Conservation (phyloP, 768 basidiomycete genomes). For the Filobasidium wieringae region DNA sequence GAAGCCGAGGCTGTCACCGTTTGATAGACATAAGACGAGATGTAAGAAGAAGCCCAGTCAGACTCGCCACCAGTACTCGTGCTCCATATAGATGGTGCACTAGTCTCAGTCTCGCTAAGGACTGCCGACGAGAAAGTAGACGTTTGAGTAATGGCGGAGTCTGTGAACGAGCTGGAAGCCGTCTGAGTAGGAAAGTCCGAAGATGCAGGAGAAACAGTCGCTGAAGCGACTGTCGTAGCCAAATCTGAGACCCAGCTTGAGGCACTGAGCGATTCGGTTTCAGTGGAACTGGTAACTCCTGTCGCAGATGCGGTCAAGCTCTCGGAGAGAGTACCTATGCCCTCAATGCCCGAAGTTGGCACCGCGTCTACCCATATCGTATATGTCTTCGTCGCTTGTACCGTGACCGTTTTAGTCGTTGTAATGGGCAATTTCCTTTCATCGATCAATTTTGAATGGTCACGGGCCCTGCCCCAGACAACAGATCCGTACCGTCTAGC, state of each 20-base stretch:
- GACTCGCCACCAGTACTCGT: no score
- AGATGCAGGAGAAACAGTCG: not conserved
- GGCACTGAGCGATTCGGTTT: not conserved
- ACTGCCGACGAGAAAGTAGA: not conserved
- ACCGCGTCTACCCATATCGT: slow-evolving; percentile 24
- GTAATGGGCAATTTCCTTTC: slow-evolving; percentile 28
- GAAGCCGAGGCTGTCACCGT: no score
- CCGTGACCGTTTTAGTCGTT: slow-evolving; percentile 31
- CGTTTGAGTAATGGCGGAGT: not conserved
- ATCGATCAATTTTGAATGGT: not conserved
- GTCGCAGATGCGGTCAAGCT: not conserved
- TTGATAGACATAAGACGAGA: not conserved
- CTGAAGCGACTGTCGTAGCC: no score
- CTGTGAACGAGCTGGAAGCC: not conserved
- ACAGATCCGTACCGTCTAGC: not conserved
- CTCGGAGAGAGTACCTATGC: not conserved
- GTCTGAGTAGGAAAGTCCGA: not conserved
- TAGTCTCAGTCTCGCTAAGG: no score
- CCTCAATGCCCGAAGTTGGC: not conserved
- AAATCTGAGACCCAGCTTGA: not conserved
- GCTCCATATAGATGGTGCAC: no score
- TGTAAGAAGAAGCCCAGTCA: no score
- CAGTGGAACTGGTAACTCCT: not conserved
- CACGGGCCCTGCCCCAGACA: not conserved
- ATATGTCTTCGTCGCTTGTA: slow-evolving; percentile 26